These are phyloP conservation scores for Naegleria fowleri DNA, from an alignment of 208 protist species.

Conservation along the genomic window DNA sequence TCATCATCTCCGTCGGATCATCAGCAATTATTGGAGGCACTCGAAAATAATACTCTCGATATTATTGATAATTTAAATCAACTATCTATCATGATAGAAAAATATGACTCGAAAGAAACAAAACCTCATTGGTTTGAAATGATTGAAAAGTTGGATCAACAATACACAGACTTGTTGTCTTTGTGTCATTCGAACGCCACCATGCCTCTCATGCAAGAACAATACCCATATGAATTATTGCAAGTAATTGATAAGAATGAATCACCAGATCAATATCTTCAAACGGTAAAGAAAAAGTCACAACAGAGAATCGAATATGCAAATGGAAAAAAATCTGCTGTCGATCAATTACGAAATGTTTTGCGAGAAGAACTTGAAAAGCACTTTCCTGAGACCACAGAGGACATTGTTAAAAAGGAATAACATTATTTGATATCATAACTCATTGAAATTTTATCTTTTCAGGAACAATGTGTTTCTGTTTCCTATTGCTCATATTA, in stretches of 20 bases:
- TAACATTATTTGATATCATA: too few species aligned
- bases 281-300: background rate
- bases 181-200: background rate
- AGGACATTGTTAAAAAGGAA: too few species aligned
- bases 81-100: background rate
- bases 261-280: conserved; percentile 1
- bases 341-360: background rate
- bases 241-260: background rate
- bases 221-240: background rate
- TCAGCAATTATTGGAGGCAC: background rate
- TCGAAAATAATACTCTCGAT: background rate
- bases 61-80: background rate
- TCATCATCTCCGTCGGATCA: too few species aligned
- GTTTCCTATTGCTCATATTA: background rate
- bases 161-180: background rate
- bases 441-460: background rate
- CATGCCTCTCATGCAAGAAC: background rate
- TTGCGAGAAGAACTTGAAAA: background rate
- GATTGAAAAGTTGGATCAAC: background rate
- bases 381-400: background rate
- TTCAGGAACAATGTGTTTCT: background rate
- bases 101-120: background rate
- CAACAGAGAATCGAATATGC: background rate
- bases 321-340: background rate
- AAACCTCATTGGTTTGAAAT: background rate